Base-by-base conservation (phyloP, 2,329 filamentous ascomycete species). In the Phialophora tarda region DNA sequence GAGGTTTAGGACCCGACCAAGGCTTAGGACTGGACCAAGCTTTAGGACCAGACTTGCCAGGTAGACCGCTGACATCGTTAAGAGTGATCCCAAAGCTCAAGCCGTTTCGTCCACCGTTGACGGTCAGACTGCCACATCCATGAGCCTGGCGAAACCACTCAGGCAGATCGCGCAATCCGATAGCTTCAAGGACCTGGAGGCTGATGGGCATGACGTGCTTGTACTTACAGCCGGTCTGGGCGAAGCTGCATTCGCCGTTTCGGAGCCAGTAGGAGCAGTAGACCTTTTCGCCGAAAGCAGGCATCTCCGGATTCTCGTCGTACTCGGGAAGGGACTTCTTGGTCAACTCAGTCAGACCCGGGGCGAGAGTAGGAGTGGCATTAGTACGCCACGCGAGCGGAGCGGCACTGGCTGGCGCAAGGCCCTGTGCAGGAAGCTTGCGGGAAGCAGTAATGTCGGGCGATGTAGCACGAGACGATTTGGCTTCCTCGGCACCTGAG, bases 251-350 rank as follows among this genome's bases (percentile, higher is more conserved):
- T 51, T 91, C 87, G 23, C 92, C 93, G 65, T 91, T 89, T 72
- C 91, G 89, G 62, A 97, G 89, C 93, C 93, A 97, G 77, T 94
- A 92, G 65, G 92, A 91, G 78, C 93, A 97, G 77, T 90, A 96
- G 26, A 90, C 81, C 76, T 96, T 96, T 73, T 85, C 86, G 5
- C 78, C 77, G 4, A 74, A 74, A 11, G 81, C 34, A 4, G 59
- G 59, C 47, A 61, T 44, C 7, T 61, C 59, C 1, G 59, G 48
- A 8, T 41, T 30, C 23, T n/a, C 28, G 59, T 61, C 48, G 14
- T 32, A 30, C n/a, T 28, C 59, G 7, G 28, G 59, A n/a, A 34
- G 30, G 6, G 24, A 21, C 30, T 54, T 53, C 21, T 50, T 44
- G 24, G 28, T 34, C 26, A 55, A 21, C 5, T 24, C n/a, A 23